These are phyloP conservation scores for Corymbia citriodora DNA, from an alignment of 441 rosid genomes.

Conservation along the genomic window DNA sequence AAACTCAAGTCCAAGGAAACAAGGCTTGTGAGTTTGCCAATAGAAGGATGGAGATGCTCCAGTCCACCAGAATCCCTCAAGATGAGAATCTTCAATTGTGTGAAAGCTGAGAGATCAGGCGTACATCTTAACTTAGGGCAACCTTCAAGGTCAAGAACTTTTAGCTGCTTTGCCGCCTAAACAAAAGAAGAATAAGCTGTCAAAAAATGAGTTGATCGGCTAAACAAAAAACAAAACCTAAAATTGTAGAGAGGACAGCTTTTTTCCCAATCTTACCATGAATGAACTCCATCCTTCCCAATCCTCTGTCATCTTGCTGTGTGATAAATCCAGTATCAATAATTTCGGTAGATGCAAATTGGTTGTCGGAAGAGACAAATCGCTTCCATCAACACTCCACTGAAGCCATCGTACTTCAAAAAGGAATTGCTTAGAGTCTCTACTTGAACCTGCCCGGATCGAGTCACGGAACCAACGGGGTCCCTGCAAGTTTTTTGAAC, in stretches of 20 bases:
- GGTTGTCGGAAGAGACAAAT: fast-evolving
- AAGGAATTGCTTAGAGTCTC: fast-evolving
- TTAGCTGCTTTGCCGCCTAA: not conserved
- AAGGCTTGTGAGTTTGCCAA: not conserved
- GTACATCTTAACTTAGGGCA: fast-evolving
- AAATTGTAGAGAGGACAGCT: fast-evolving
- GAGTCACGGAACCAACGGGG: fast-evolving
- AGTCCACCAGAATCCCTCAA: fast-evolving
- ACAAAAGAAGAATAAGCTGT: too few relatives aligned
- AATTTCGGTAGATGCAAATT: not conserved
- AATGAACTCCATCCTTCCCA: not conserved
- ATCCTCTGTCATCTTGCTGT: fast-evolving
- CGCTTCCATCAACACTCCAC: fast-evolving
- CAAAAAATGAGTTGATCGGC: not conserved
- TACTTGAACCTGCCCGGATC: not conserved
- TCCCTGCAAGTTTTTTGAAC: fast-evolving
- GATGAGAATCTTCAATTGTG: not conserved
- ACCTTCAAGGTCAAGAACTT: fast-evolving
- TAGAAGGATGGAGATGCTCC: not conserved
- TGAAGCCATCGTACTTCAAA: not conserved
- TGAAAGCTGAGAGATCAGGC: not conserved
- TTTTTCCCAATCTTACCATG: not conserved
- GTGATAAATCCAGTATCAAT: fast-evolving
- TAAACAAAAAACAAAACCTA: not conserved
- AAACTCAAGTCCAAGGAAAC: fast-evolving